A percentile compares a stretch with the other conserved stretches of the same genome.
Evolutionary conservation across 225 moss, liverwort and hornwort genomes (phyloP).

Genomic region (Takakia lepidozioides): DNA sequence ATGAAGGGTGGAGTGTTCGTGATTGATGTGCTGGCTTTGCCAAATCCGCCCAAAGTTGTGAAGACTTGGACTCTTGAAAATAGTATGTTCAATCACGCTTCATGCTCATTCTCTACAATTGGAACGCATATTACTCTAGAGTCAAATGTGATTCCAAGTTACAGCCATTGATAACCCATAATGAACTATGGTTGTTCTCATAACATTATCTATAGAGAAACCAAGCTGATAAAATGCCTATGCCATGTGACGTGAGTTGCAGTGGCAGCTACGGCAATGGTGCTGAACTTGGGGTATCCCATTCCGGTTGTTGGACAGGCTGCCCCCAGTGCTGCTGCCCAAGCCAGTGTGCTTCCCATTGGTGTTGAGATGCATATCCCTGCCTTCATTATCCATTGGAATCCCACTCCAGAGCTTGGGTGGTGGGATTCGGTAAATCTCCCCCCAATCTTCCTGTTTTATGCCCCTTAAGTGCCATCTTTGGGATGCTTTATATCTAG

Average conservation of each 20-base stretch:
- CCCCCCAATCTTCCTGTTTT: too few species aligned
- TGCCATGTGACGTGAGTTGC: too few species aligned
- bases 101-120: too few species aligned
- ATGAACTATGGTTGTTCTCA: too few species aligned
- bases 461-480: too few species aligned
- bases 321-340: conserved; percentile 28
- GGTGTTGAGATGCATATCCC: conserved; percentile 60
- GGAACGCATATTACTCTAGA: too few species aligned
- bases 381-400: conserved; percentile 59
- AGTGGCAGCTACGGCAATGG: conserved; percentile 24
- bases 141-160: too few species aligned
- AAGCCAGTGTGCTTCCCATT: conserved; percentile 52
- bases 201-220: too few species aligned
- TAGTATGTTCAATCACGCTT: conserved; percentile 19
- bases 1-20: conserved; percentile 90
- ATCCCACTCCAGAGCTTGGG: conserved; percentile 69
- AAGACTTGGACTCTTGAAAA: conserved; percentile 86
- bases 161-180: too few species aligned
- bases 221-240: too few species aligned
- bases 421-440: conserved; percentile 99
- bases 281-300: conserved; percentile 74
- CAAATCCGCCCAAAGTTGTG: conserved; percentile 63
- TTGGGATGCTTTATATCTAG: too few species aligned
- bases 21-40: conserved; percentile 80
- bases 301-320: conserved; percentile 82